Evolutionary conservation across 306 rosid species (phyloP).

Genomic region (Cicer arietinum): DNA sequence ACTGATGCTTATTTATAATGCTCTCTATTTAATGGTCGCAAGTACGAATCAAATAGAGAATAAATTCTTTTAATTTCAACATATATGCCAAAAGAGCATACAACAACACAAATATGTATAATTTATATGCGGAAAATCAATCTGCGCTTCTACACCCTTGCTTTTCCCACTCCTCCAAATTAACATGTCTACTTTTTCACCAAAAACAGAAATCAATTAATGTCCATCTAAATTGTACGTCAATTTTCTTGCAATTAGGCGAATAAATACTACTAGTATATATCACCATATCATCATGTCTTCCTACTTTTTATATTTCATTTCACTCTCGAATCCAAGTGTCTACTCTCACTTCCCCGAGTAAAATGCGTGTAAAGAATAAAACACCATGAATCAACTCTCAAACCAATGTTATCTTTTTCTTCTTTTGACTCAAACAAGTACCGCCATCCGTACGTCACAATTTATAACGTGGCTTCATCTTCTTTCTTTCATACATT

Average conservation of each 20-base stretch:
- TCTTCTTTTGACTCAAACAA: background rate
- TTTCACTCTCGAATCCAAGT: background rate
- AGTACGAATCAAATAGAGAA: constrained; percentile 7
- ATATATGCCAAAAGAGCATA: background rate
- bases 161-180: background rate
- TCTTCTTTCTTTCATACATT: background rate
- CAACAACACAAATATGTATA: background rate
- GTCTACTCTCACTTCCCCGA: constrained; percentile 1
- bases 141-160: constrained; percentile 12
- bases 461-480: background rate
- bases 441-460: no score
- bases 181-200: constrained; percentile 13
- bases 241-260: background rate
- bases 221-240: background rate
- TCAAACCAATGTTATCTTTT: background rate
- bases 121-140: background rate
- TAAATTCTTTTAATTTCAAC: constrained; percentile 2
- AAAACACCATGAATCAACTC: background rate
- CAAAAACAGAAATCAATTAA: background rate
- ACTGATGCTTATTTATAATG: constrained; percentile 18
- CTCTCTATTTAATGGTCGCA: background rate
- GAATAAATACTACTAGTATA: background rate
- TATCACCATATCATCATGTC: background rate
- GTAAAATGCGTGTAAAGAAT: constrained; percentile 13
- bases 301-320: background rate